Evolutionary conservation across 108 stramenopile genomes (phyloP).

Genomic region (Pseudonitzschia delicatissima): DNA sequence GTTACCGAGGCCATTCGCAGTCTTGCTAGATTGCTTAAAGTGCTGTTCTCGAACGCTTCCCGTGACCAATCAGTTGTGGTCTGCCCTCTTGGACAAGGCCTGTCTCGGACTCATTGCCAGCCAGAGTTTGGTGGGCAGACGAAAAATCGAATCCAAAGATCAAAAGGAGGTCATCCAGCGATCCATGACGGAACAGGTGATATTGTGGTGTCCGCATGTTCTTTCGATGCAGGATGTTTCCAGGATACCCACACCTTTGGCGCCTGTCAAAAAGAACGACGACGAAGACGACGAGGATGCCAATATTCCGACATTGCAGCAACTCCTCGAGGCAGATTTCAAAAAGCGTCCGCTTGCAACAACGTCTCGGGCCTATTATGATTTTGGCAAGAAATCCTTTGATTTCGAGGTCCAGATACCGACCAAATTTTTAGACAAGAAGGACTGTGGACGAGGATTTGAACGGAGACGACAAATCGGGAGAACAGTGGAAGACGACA

Average conservation of each 20-base stretch:
- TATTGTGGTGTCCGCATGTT: constrained; percentile 28
- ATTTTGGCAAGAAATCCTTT: constrained; percentile 30
- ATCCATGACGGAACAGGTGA: constrained; percentile 12
- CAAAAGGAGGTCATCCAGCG: constrained; percentile 10
- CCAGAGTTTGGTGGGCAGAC: constrained; percentile 16
- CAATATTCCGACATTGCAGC: not conserved
- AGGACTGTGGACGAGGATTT: constrained; percentile 7
- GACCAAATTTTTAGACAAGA: not conserved
- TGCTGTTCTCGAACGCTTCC: constrained; percentile 13
- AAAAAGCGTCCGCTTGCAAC: not conserved
- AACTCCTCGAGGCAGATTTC: not conserved
- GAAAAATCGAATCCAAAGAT: too few species aligned
- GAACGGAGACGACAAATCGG: not conserved
- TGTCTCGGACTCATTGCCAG: constrained; percentile 22
- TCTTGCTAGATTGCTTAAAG: constrained; percentile 15
- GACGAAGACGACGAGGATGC: not conserved
- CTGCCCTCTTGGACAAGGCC: constrained; percentile 12
- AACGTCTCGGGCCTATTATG: constrained; percentile 5
- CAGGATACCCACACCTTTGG: not conserved
- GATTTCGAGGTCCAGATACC: constrained; percentile 35
- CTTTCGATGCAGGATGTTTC: not conserved
- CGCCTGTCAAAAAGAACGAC: not conserved
- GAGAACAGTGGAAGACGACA: constrained; percentile 16
- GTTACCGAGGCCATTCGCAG: constrained; percentile 22
- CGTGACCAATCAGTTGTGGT: constrained; percentile 21